Evolutionary conservation across 495 filamentous ascomycete genomes (phyloP).

Genomic region (Friedmanniomyces simplex): DNA sequence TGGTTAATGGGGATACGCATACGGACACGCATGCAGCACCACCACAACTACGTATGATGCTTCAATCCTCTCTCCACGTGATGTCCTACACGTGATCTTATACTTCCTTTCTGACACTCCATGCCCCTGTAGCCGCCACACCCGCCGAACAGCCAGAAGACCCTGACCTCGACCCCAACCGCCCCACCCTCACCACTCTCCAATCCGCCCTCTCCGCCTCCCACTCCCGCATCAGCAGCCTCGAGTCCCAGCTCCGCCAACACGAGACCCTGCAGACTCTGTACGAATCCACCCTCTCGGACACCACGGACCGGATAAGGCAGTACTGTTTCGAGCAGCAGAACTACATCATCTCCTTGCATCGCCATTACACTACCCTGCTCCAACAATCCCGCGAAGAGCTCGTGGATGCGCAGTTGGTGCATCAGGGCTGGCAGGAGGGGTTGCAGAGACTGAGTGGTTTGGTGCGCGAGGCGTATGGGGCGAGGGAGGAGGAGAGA

Average conservation of each 20-base stretch:
- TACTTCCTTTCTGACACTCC: too few species aligned
- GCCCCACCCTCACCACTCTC: slow-evolving; percentile 5
- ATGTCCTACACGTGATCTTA: not conserved
- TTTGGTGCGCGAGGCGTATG: slow-evolving; percentile 22
- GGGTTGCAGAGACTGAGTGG: slow-evolving; percentile 25
- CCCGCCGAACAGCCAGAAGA: not conserved
- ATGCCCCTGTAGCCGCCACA: not conserved
- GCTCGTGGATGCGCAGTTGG: slow-evolving; percentile 47
- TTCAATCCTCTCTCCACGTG: not conserved
- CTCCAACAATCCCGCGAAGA: slow-evolving; percentile 48
- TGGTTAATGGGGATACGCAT: slow-evolving; percentile 2
- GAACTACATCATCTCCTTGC: slow-evolving; percentile 44
- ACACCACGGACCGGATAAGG: slow-evolving; percentile 51
- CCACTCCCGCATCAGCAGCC: slow-evolving; percentile 30
- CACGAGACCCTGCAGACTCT: slow-evolving; percentile 47
- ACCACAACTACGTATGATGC: not conserved
- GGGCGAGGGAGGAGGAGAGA: slow-evolving; percentile 21
- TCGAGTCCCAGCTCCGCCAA: slow-evolving; percentile 41
- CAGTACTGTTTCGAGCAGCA: slow-evolving; percentile 54
- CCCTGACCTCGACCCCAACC: not conserved
- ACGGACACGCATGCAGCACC: not conserved
- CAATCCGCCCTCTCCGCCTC: slow-evolving; percentile 43
- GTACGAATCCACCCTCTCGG: slow-evolving; percentile 46
- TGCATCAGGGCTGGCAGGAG: slow-evolving; percentile 57
- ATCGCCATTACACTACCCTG: slow-evolving; percentile 50